A percentile compares a stretch with the other conserved stretches of the same genome.
These are phyloP conservation scores for Chalciporus chontae DNA, from an alignment of 768 basidiomycete species.

Conservation along the genomic window DNA sequence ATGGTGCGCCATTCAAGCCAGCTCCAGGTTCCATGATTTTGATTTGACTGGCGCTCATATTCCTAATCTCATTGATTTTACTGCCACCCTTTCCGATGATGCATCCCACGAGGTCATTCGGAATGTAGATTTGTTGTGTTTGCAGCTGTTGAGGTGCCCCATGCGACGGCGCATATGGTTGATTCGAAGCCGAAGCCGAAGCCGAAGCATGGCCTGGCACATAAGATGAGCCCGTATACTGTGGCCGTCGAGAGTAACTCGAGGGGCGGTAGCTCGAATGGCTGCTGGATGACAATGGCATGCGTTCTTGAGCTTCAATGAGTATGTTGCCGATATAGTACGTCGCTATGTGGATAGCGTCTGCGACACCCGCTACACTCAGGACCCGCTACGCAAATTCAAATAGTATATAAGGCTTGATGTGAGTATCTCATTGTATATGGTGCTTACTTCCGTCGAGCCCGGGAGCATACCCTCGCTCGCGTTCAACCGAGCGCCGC, in stretches of 20 bases:
- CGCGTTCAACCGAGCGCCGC: constrained; percentile 92
- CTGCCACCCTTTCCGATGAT: constrained; percentile 98
- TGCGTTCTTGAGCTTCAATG: constrained; percentile 85
- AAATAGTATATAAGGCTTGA: constrained; percentile 9
- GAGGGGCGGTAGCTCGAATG: constrained; percentile 63
- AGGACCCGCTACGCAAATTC: constrained; percentile 73
- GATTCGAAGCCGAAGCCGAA: constrained; percentile 36
- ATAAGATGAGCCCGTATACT: constrained; percentile 57
- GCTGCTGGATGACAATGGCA: constrained; percentile 55
- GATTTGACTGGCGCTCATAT: constrained; percentile 93
- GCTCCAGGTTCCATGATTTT: constrained; percentile 99
- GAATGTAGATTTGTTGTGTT: constrained; percentile 98
- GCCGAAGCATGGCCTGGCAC: constrained; percentile 60
- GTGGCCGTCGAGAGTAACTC: constrained; percentile 48
- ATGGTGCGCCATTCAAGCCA: constrained; percentile 66
- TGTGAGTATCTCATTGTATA: not conserved
- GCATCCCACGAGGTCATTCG: constrained; percentile 93
- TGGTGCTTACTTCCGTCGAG: constrained; percentile 83
- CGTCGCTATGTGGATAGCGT: constrained; percentile 98
- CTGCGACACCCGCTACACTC: constrained; percentile 96
- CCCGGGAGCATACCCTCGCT: constrained; percentile 98
- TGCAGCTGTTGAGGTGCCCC: constrained; percentile 74
- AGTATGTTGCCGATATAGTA: constrained; percentile 99
- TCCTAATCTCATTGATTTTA: constrained; percentile 98
- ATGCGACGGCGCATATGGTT: constrained; percentile 48